Base-by-base conservation (phyloP, 345 rosid species). In the Cardamine resedifolia region DNA sequence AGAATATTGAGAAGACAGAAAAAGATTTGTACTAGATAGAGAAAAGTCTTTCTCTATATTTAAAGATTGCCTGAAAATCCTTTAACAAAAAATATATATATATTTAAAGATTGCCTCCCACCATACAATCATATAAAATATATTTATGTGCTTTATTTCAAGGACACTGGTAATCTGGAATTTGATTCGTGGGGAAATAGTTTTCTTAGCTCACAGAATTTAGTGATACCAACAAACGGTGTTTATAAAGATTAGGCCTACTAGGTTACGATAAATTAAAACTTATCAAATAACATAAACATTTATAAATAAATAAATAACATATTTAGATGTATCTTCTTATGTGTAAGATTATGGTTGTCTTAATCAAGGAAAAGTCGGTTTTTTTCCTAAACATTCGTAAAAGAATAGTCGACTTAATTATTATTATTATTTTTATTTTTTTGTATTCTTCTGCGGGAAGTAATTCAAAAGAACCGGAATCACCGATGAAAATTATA, bases 291-390 rank as follows among this genome's bases (percentile, higher is more conserved):
- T 14, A 38, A 9, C 27, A 47, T 45, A 39, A 15, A 36, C 48
- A 7, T 39, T 50, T 34, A 24, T 2, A 27, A 12, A 64, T 64
- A 38, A n/a, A n/a, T n/a, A n/a, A n/a, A n/a, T n/a, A n/a, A n/a
- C n/a, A n/a, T n/a, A n/a, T n/a, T n/a, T n/a, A n/a, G n/a, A n/a
- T n/a, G n/a, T 56, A 64, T 43, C 8, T 44, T 73, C 6, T 44
- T 33, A 23, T 20, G 2, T 18, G 2, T 18, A 41, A 33, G 66
- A 28, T 61, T 15, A 63, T 76, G 59, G 66, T 44, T 45, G 71
- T 76, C 71, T 55, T 49, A 69, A 45, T 76, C 70, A 69, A 19
- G 36, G 52, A 56, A 63, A 75, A 62, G 52, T 53, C 36, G 70
- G 50, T 30, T 23, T 19, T 64, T 73, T 18, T 28, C 33, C 19